These are phyloP conservation scores for Rhododendron vialii DNA, from an alignment of 148 eudicot species.

Conservation along the genomic window DNA sequence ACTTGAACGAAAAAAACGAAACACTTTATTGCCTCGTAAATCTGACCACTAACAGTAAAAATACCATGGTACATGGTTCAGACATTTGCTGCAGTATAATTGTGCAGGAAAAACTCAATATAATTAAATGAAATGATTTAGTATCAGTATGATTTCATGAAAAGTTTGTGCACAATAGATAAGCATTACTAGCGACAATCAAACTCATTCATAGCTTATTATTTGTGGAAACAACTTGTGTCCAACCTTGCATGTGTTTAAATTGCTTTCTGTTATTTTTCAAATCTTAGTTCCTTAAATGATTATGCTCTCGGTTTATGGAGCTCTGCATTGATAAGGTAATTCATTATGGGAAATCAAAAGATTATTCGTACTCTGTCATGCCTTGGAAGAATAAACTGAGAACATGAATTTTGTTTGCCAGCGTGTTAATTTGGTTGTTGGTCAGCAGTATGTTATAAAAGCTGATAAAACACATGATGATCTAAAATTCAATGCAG, in stretches of 20 bases:
- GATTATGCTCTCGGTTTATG: not conserved
- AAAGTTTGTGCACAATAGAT: not conserved
- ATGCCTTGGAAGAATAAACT: not conserved
- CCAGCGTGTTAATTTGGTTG: not conserved
- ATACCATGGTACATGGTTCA: not conserved
- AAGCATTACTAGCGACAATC: not conserved
- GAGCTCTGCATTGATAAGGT: not conserved
- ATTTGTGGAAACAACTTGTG: not conserved
- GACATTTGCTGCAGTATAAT: not conserved
- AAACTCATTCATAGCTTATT: not conserved
- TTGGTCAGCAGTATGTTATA: not conserved
- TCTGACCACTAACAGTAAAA: not conserved
- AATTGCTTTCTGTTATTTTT: not conserved
- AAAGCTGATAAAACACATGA: not conserved
- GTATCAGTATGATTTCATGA: not conserved
- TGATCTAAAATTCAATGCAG: not conserved
- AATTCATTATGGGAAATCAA: not conserved
- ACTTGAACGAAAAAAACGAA: not conserved
- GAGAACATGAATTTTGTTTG: not conserved
- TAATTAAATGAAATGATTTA: not conserved
- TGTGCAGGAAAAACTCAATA: not conserved
- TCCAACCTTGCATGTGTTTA: not conserved
- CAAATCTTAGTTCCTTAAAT: not conserved
- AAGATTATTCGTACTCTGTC: not conserved
- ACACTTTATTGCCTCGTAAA: not conserved